Conservation (phyloP, 106 monocot genomes). For the Ottelia alismoides region DNA sequence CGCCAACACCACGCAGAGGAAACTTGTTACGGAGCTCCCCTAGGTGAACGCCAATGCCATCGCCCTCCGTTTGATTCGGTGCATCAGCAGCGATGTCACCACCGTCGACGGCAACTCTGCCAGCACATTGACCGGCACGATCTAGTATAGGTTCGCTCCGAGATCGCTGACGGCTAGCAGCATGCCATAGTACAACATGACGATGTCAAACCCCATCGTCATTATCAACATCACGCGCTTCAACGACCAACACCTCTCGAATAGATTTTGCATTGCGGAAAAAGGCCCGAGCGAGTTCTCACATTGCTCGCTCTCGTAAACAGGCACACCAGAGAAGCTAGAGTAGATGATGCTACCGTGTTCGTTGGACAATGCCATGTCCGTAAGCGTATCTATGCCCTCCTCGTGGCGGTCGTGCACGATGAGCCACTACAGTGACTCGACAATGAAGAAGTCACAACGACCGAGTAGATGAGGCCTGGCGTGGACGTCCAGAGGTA, state of each 20-base stretch:
- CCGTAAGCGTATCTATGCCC: too few relatives aligned
- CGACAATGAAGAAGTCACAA: conserved; percentile 16
- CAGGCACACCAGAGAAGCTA: too few relatives aligned
- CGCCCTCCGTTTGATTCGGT: too few relatives aligned
- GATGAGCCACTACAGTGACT: conserved; percentile 59
- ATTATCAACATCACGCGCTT: conserved; percentile 34
- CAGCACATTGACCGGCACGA: conserved; percentile 44
- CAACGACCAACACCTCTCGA: conserved; percentile 35
- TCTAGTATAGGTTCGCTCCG: conserved; percentile 41
- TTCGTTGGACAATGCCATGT: too few relatives aligned
- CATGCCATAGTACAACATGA: conserved; percentile 68
- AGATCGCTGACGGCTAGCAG: too few relatives aligned
- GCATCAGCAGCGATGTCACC: too few relatives aligned
- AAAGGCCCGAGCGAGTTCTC: conserved; percentile 4
- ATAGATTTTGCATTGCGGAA: conserved; percentile 24
- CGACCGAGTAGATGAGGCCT: conserved; percentile 15
- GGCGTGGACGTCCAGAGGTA: conserved; percentile 17
- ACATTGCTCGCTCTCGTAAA: conserved; percentile 8
- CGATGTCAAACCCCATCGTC: conserved; percentile 30
- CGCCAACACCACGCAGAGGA: too few relatives aligned
- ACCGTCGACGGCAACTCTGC: conserved; percentile 55
- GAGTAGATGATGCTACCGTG: too few relatives aligned
- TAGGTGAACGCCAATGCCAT: too few relatives aligned
- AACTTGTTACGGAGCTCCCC: too few relatives aligned
- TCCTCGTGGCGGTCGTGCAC: too few relatives aligned